Percentiles rank a stretch among this genome's conserved stretches.
These are phyloP conservation scores for Colletotrichum sp. DNA, from an alignment of 2,329 filamentous ascomycete species.

Conservation along the genomic window DNA sequence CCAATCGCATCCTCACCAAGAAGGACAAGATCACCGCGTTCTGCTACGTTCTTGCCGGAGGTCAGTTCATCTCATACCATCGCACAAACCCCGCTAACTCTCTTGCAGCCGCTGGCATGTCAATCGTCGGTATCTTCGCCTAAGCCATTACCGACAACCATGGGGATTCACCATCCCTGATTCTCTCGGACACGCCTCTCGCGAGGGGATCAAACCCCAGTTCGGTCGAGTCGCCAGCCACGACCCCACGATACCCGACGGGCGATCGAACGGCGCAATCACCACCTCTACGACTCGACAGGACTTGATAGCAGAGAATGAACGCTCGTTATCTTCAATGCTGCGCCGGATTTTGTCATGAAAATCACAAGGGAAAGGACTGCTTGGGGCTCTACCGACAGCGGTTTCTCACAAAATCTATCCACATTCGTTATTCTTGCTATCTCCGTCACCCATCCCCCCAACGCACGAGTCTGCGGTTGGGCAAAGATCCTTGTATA, in stretches of 20 bases:
- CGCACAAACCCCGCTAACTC: background rate
- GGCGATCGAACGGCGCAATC: background rate
- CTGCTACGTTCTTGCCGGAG: conserved; percentile 54
- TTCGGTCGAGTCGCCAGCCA: background rate
- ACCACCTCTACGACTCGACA: background rate
- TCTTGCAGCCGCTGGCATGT: conserved; percentile 47
- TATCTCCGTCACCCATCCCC: background rate
- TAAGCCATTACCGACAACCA: conserved; percentile 28
- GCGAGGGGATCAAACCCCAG: background rate
- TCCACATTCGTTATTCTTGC: conserved; percentile 15
- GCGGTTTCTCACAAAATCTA: conserved; percentile 12
- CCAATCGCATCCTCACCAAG: conserved; percentile 51
- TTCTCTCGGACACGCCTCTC: background rate
- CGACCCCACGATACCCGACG: background rate
- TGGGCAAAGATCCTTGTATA: background rate
- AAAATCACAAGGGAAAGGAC: background rate
- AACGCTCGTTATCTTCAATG: conserved; percentile 1
- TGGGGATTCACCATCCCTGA: background rate
- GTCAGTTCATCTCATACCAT: conserved; percentile 35
- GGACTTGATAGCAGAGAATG: conserved; percentile 11
- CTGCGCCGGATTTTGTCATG: conserved; percentile 10
- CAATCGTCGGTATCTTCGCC: conserved; percentile 51
- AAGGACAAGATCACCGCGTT: conserved; percentile 61
- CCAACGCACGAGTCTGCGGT: background rate
- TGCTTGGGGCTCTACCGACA: background rate